Evolutionary conservation across 139 green algal genomes (phyloP), one percentile per base, ranked within the genome.

Genomic region (Mesotaenium endlicherianum): DNA sequence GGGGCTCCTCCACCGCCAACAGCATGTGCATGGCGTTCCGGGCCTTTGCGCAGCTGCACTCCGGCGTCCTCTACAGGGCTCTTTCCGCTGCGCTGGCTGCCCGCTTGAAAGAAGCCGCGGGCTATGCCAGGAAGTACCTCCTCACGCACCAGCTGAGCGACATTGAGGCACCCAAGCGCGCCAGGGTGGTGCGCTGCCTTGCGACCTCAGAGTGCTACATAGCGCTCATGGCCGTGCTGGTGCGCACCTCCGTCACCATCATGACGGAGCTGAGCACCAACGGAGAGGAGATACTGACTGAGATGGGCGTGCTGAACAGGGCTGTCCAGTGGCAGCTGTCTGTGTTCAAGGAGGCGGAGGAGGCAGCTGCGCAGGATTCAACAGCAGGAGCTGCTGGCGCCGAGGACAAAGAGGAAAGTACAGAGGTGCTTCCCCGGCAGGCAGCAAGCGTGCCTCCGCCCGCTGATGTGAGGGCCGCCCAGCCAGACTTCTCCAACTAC

Each of bases 21-120:
- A 87, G 91, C 47, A 91, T 97, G 60, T 90, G 91, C 0, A 89
- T 93, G 34, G 43, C 81, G 38, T 93, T 97, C 57, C 90, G 94
- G 6, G 72, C 88, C 1, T 89, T 97, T 42, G 80, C 85, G 1
- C 38, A 74, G 26, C 38, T 60, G 44, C 86, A 91, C 17, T 39
- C 79, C 3, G 1, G 67, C 30, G 55, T 74, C n/a, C 70, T 93
- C 38, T 81, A 43, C 0, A 68, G 80, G 20, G 31, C 53, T 17
- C 38, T 85, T 69, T n/a, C 38, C 26, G 26, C 39, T 1, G 42
- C 41, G 44, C 75, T 87, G n/a, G 36, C 30, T 11, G 38, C 84
- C n/a, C 75, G 80, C 20, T 20, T 87, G 30, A 87, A 87, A 6
- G 30, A n/a, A 0, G 75, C 70, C 5, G 41, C 42, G 11, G 58